Percentiles rank a stretch among this genome's conserved stretches.
Evolutionary conservation across 2,329 filamentous ascomycete species (phyloP).

Genomic region (Ampelomyces quisqualis): DNA sequence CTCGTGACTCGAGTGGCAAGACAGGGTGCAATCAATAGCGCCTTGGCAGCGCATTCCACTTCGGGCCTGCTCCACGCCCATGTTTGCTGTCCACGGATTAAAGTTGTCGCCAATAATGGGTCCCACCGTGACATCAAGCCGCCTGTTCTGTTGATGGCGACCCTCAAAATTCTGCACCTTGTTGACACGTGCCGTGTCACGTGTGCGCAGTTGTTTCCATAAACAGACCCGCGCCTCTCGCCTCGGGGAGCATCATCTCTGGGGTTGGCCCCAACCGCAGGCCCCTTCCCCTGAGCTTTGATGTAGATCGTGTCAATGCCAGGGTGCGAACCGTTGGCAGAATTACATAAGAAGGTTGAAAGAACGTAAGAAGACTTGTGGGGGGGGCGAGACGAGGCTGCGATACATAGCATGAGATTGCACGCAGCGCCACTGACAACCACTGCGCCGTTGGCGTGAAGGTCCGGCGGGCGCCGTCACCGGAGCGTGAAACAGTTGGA

Average conservation of each 20-base stretch:
- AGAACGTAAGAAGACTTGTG: conserved; percentile 4
- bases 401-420: too few species aligned
- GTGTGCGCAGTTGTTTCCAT: background rate
- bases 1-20: too few species aligned
- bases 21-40: too few species aligned
- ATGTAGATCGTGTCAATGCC: conserved; percentile 13
- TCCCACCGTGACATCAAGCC: too few species aligned
- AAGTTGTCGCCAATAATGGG: too few species aligned
- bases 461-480: too few species aligned
- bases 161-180: background rate
- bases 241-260: background rate
- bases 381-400: conserved; percentile 10
- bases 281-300: conserved; percentile 6
- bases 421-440: too few species aligned
- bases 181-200: conserved; percentile 13
- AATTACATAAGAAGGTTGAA: conserved; percentile 2
- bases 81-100: too few species aligned
- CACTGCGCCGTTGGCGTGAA: too few species aligned
- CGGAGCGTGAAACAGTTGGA: too few species aligned
- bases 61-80: too few species aligned
- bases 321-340: conserved; percentile 1
- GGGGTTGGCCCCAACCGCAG: conserved; percentile 9
- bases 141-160: background rate
- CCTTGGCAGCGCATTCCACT: too few species aligned
- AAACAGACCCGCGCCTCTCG: background rate